Evolutionary conservation across 2,329 filamentous ascomycete genomes (phyloP).

Genomic region (Aspergillus tanneri): DNA sequence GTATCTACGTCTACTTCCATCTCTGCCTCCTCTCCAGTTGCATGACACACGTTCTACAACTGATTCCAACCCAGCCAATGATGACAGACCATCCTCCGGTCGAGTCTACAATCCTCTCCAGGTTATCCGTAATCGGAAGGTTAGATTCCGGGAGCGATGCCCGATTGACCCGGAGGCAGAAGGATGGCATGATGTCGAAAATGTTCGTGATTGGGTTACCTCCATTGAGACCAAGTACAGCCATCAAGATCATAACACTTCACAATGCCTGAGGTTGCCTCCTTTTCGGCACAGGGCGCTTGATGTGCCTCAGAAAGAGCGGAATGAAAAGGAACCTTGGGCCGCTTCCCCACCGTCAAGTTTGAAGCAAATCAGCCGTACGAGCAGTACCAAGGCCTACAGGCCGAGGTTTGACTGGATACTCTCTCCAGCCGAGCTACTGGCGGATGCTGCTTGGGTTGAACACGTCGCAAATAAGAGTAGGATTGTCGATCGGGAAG

Average conservation of each 20-base stretch:
- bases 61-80: constrained; percentile 21
- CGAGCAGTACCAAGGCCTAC: constrained; percentile 58
- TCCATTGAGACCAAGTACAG: constrained; percentile 56
- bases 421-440: constrained; percentile 76
- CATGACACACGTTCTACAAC: constrained; percentile 14
- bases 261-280: constrained; percentile 48
- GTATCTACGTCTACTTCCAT: constrained; percentile 75
- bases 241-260: constrained; percentile 45
- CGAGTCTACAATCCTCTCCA: constrained; percentile 88
- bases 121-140: constrained; percentile 84
- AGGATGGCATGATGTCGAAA: constrained; percentile 72
- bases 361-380: constrained; percentile 44
- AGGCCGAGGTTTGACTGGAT: constrained; percentile 82
- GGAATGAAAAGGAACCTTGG: constrained; percentile 26
- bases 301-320: constrained; percentile 17
- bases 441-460: constrained; percentile 89
- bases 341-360: constrained; percentile 40
- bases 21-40: constrained; percentile 66
- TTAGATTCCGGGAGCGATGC: constrained; percentile 74
- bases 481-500: constrained; percentile 76
- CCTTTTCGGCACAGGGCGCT: constrained; percentile 33
- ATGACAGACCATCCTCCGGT: constrained; percentile 51
- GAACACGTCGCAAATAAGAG: constrained; percentile 78
- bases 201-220: constrained; percentile 75
- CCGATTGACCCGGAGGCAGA: constrained; percentile 71